A percentile compares a stretch with the other conserved stretches of the same genome.
phyloP scores from a whole-genome alignment of 2,329 filamentous ascomycete genomes.

The Colletotrichum chlorophyti region DNA sequence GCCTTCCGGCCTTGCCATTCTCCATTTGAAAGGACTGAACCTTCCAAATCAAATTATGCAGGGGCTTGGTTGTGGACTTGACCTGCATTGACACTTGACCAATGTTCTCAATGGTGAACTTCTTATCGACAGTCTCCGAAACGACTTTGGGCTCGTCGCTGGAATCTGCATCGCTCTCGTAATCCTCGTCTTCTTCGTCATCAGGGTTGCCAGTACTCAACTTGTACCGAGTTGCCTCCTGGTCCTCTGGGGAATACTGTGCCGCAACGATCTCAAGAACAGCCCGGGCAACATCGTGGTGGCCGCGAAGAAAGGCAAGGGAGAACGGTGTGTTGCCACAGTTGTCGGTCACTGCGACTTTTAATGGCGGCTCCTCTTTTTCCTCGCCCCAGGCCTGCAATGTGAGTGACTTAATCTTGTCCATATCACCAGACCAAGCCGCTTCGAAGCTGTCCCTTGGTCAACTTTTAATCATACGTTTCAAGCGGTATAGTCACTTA shows the following conservation, averaged over 20 bases:
- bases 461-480: slow-evolving; percentile 32
- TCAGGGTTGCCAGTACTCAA: slow-evolving; percentile 46
- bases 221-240: slow-evolving; percentile 57
- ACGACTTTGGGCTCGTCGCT: slow-evolving; percentile 51
- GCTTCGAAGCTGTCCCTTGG: slow-evolving; percentile 67
- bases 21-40: slow-evolving; percentile 43
- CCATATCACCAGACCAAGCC: slow-evolving; percentile 73
- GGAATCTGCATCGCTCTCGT: slow-evolving; percentile 41
- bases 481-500: slow-evolving; percentile 44
- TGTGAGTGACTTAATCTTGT: slow-evolving; percentile 70
- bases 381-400: slow-evolving; percentile 63
- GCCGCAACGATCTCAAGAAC: slow-evolving; percentile 74
- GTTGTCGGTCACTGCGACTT: slow-evolving; percentile 65
- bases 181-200: slow-evolving; percentile 42
- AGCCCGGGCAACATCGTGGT: slow-evolving; percentile 66
- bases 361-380: slow-evolving; percentile 64
- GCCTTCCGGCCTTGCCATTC: slow-evolving; percentile 37
- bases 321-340: slow-evolving; percentile 66
- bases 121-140: slow-evolving; percentile 65
- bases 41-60: slow-evolving; percentile 53
- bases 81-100: slow-evolving; percentile 73
- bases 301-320: slow-evolving; percentile 70
- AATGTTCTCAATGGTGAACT: slow-evolving; percentile 79
- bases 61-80: slow-evolving; percentile 66
- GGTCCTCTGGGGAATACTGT: slow-evolving; percentile 68